These are phyloP conservation scores for Boletellus ananas DNA, from an alignment of 768 basidiomycete species.

Conservation along the genomic window DNA sequence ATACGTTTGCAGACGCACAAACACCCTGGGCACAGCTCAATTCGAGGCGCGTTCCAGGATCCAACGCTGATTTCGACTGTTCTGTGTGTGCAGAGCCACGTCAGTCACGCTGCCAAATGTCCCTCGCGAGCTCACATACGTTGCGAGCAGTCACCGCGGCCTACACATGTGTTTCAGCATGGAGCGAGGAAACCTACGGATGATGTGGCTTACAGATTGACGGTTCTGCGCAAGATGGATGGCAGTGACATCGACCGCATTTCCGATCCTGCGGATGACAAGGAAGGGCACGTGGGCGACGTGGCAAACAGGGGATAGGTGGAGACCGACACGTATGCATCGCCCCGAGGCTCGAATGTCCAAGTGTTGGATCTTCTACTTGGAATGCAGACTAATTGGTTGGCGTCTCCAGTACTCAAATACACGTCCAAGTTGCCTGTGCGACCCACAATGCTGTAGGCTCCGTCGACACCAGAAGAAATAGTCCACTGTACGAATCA, in stretches of 20 bases:
- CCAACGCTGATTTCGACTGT: background rate
- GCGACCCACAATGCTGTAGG: background rate
- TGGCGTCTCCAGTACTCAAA: background rate
- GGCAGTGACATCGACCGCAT: constrained; percentile 1
- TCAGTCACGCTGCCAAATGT: background rate
- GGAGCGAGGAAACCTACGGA: background rate
- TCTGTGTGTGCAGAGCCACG: background rate
- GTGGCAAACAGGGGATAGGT: background rate
- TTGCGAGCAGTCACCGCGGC: background rate
- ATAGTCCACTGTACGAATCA: background rate
- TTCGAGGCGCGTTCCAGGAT: background rate
- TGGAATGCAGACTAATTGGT: background rate
- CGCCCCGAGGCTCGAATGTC: background rate
- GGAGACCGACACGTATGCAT: background rate
- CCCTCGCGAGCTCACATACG: background rate
- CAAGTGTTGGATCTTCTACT: background rate
- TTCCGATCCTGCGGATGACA: background rate
- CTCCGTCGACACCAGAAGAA: background rate
- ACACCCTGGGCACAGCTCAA: no score
- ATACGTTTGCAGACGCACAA: no score
- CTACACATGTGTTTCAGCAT: background rate
- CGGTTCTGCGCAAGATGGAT: background rate
- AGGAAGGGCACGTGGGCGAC: background rate
- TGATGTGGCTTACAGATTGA: background rate
- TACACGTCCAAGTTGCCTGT: background rate